Evolutionary conservation across 2,329 filamentous ascomycete genomes (phyloP), one percentile per base, ranked within the genome.

Genomic region (Arthrinium puccinioides): DNA sequence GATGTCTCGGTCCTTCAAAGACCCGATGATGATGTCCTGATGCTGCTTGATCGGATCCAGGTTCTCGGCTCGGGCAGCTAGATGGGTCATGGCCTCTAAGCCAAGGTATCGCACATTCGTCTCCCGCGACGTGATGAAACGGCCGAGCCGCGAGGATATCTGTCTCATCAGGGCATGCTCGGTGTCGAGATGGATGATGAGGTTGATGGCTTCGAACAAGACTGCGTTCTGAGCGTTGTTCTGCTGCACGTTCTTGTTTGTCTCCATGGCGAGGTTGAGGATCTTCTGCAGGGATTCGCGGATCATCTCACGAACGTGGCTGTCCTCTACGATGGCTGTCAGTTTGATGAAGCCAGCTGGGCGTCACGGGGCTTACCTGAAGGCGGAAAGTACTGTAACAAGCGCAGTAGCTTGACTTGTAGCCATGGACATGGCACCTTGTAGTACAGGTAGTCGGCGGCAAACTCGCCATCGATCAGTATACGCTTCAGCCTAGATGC

Each of bases 381-480:
- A 31, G 92, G 90, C 19, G 89, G 85, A 61, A 95, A 98, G 60
- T 97, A 98, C 62, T 98, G 92, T 46, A 98, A 71, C 43, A 98
- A 65, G 44, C 89, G 80, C 47, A 98, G 64, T 14, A 98, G 73
- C 66, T 98, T 98, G 54, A 97, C 85, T 63, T 97, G 89, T 40
- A 98, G 81, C 92, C 92, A 98, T 3, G 92, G 92, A 56, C 92
- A 98, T 1, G 92, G 92, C n/a, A 98, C 92, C 55, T 96, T 96
- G 71, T 98, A 98, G 67, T 98, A 98, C 19, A 96, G 76, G 57
- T 98, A 98, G 57, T 97, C 92, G 39, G 79, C 76, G 1, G 87
- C 78, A 53, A 87, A 92, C 50, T 98, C 90, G 45, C 84, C 83
- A 49, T 97, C 90, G 19, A 97, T 81, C 13, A 96, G 73, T 48